Base-by-base conservation (phyloP, 2,329 filamentous ascomycete species). In the Claviceps digitariae region DNA sequence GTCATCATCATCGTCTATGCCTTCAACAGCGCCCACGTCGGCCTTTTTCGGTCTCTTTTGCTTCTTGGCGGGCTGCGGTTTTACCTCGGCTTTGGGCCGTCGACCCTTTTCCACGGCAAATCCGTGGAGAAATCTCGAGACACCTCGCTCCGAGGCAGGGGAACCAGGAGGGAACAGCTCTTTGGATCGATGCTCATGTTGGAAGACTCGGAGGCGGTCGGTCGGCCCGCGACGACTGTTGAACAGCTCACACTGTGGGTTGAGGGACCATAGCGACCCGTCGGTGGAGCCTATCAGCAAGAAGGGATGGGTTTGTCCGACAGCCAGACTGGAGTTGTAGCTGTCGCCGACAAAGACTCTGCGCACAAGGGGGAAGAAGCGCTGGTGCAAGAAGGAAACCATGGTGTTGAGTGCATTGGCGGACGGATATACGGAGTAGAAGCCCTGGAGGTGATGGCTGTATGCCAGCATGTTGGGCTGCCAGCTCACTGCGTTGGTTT, bases 371-470 rank as follows among this genome's bases (percentile, higher is more conserved):
- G 76, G 74, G 50, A 76, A 81, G 57, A 75, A 74, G 5, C 74
- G 71, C 48, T 74, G 67, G 60, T 78, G 74, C 56, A 77, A 66
- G 58, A 79, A 81, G 12, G 73, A 74, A 25, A 81, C 62, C 31
- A 73, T 72, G 2, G 74, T 75, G 59, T 75, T 79, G 20, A 74
- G 68, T 17, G 77, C 73, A 55, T 74, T 76, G 2, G 75, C 73
- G 0, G 75, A 76, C 2, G 78, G 76, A 60, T 75, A 75, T 23
- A 74, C 64, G 31, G 72, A 71, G 54, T 76, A 72, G 64, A 76
- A 82, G 6, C 77, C 78, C 52, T 77, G 70, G 46, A 82, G 65
- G 55, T 78, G 73, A 56, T 80, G 75, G 62, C 70, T 75, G 72
- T 78, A 82, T 21, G 70, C 67, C 17, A 82, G 67, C 43, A 80